phyloP scores from a whole-genome alignment of 176 grass and related monocot species.

The Canna indica region DNA sequence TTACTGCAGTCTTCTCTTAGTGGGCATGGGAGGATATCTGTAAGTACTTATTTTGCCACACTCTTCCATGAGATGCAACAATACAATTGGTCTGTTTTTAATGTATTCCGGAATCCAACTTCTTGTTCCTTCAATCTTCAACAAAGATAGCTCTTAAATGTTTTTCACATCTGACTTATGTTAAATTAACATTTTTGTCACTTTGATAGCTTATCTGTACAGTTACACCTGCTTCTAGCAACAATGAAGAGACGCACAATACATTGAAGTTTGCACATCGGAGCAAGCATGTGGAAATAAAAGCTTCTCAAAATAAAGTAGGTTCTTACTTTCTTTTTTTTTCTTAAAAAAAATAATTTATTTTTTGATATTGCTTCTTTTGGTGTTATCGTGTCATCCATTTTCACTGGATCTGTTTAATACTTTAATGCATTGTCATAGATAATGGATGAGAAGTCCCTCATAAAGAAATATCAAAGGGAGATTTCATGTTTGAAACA shows the following conservation, averaged over 20 bases:
- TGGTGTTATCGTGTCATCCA: background rate
- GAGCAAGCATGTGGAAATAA: constrained; percentile 90
- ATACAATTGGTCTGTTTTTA: constrained; percentile 17
- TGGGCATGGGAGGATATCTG: constrained; percentile 89
- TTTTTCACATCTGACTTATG: background rate
- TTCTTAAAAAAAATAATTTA: background rate
- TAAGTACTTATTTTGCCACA: constrained; percentile 36
- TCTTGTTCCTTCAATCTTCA: constrained; percentile 9
- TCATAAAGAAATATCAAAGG: constrained; percentile 99
- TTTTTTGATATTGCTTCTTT: background rate
- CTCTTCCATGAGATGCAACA: background rate
- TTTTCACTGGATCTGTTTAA: background rate
- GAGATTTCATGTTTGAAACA: constrained; percentile 90
- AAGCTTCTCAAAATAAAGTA: constrained; percentile 98
- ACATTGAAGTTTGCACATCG: constrained; percentile 97
- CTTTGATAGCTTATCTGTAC: constrained; percentile 88
- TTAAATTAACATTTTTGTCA: background rate
- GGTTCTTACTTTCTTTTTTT: constrained; percentile 12
- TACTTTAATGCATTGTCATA: constrained; percentile 11
- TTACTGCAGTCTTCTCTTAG: constrained; percentile 93
- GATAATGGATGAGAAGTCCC: constrained; percentile 99
- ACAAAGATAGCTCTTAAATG: constrained; percentile 1
- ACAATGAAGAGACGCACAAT: constrained; percentile 95
- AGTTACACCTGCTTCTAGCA: constrained; percentile 90
- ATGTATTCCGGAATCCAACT: background rate